Conservation (phyloP, 148 eudicot genomes). For the Nyssa sinensis region DNA sequence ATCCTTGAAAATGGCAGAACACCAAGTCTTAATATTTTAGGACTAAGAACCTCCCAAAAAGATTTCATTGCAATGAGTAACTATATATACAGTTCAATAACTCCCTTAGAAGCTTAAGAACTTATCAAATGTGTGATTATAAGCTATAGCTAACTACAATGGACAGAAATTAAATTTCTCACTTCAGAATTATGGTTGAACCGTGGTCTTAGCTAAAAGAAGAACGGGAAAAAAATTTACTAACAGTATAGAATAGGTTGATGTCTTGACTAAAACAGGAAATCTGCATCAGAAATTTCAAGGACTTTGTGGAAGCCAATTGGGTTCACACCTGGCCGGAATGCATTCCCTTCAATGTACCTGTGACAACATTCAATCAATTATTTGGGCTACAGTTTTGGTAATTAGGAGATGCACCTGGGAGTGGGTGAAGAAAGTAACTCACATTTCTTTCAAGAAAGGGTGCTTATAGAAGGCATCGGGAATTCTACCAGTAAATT, state of each 20-base stretch:
- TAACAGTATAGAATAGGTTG: conserved; percentile 14
- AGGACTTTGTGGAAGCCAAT: conserved; percentile 91
- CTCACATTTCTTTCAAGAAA: conserved; percentile 88
- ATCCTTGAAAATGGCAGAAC: too few species aligned
- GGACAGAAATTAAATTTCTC: not conserved
- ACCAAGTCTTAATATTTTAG: too few species aligned
- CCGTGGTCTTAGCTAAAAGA: not conserved
- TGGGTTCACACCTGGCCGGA: conserved; percentile 82
- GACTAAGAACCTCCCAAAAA: too few species aligned
- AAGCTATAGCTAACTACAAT: not conserved
- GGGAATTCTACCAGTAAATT: conserved; percentile 88
- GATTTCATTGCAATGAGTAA: too few species aligned
- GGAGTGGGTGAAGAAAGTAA: not conserved
- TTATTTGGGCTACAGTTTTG: not conserved
- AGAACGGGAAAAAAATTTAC: not conserved
- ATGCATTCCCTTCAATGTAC: conserved; percentile 89
- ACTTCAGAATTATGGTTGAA: not conserved
- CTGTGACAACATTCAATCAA: conserved; percentile 32
- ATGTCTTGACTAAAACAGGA: conserved; percentile 44
- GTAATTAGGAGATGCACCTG: not conserved
- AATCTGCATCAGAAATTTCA: conserved; percentile 81
- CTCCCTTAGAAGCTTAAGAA: not conserved
- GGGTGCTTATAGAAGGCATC: conserved; percentile 95
- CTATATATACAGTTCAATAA: too few species aligned
- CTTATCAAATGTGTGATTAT: not conserved